Evolutionary conservation across 108 stramenopile species (phyloP), one percentile per base, ranked within the genome.

Genomic region (Chaetoceros tenuissimus): DNA sequence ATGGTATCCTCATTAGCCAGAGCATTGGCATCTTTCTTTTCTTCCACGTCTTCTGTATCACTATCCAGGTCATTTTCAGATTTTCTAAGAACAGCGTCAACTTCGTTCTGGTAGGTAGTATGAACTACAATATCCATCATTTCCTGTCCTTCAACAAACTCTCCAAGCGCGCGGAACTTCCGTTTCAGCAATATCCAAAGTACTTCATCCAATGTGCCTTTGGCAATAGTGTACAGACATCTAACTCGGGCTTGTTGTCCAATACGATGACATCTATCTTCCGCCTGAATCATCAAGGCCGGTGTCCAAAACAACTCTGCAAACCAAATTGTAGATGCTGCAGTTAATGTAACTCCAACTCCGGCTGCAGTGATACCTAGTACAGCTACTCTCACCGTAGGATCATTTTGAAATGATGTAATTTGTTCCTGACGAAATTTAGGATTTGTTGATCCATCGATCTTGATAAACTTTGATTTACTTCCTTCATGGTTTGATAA

Each of bases 261-360:
- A 53, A 98, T 95, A 23, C 98, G 94, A 69, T 99, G 98, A 30
- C 93, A 88, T 3, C 94, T 78, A 75, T 95, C 94, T 76, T 98
- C 98, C 3, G 98, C 98, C 64, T 99, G 98, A 55, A 96, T 81
- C 89, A 99, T 88, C 46, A 97, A 68, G 10, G 89, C 94, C 1
- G 97, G 96, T 24, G 96, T 96, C 94, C 95, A 96, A 60, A 94
- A 96, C 17, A 99, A 76, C 66, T 99, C 98, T 24, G 96, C 87
- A 59, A 99, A 99, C 76, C 95, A 88, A 18, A 97, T 95, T 21
- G 88, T 89, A 28, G 85, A 89, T n/a, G 96, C 87, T 3, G 97
- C 97, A 17, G 98, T 99, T 31, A 99, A 71, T 16, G 98, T 99
- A 16, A 99, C 85, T 48, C 93, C 98, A 3, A 96, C 89, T 8